These are phyloP conservation scores for Rubroboletus satanas DNA, from an alignment of 768 basidiomycete species.

Conservation along the genomic window DNA sequence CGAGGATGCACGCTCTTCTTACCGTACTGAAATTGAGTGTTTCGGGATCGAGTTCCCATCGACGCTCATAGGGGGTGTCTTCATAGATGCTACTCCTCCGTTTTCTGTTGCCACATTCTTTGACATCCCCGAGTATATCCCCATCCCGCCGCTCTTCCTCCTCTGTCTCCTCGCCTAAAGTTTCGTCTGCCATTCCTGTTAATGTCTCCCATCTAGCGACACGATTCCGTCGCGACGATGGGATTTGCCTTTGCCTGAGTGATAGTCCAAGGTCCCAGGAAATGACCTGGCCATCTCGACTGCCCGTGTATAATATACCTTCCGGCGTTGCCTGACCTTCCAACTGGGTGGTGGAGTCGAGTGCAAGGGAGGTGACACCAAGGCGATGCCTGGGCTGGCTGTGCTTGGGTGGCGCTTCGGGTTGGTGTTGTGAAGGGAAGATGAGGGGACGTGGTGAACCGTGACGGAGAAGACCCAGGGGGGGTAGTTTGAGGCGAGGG, in stretches of 20 bases:
- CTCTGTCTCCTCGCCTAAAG: slow-evolving; percentile 60
- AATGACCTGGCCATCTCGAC: slow-evolving; percentile 83
- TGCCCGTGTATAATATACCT: slow-evolving; percentile 88
- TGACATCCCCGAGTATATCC: slow-evolving; percentile 73
- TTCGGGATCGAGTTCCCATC: slow-evolving; percentile 75
- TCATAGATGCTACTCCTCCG: slow-evolving; percentile 28
- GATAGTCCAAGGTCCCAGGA: slow-evolving; percentile 80
- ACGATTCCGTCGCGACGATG: slow-evolving; percentile 21
- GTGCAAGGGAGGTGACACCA: slow-evolving; percentile 80
- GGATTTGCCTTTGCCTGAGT: slow-evolving; percentile 44
- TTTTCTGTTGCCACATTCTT: slow-evolving; percentile 35
- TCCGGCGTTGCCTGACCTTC: slow-evolving; percentile 63
- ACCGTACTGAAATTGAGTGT: slow-evolving; percentile 49
- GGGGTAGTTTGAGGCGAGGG: slow-evolving; percentile 68
- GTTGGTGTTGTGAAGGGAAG: slow-evolving; percentile 34
- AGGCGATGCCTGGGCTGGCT: slow-evolving; percentile 79
- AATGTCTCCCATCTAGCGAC: slow-evolving; percentile 68
- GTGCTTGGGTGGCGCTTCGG: slow-evolving; percentile 18
- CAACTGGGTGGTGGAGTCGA: slow-evolving; percentile 80
- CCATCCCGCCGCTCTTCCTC: slow-evolving; percentile 69
- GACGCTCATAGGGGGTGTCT: slow-evolving; percentile 59
- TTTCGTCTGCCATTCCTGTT: slow-evolving; percentile 80
- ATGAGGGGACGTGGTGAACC: slow-evolving; percentile 72
- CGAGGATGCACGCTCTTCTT: slow-evolving; percentile 20
- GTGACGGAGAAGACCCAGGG: slow-evolving; percentile 55